A percentile compares a stretch with the other conserved stretches of the same genome.
Evolutionary conservation across 805 yeast genomes (phyloP).

Genomic region (Saccharomycopsis fermentans): DNA sequence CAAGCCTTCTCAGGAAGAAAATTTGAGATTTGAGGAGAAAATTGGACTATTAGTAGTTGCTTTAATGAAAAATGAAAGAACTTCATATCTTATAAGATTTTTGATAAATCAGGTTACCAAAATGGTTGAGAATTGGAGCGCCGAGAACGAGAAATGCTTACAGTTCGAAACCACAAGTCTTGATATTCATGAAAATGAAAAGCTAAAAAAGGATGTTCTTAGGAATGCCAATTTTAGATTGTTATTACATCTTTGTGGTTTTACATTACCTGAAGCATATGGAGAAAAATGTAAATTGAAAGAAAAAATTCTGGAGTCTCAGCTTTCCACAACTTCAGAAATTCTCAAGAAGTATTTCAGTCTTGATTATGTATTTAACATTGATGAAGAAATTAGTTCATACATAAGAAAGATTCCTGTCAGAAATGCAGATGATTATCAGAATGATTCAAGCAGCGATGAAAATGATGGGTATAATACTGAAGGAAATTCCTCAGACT

Average conservation of each 20-base stretch:
- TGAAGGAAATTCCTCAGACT: conserved; percentile 2
- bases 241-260: conserved; percentile 37
- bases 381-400: neutral
- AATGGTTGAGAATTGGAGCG: neutral
- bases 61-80: conserved; percentile 1
- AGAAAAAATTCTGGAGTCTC: neutral
- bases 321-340: neutral
- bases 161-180: neutral
- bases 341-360: neutral
- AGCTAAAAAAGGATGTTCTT: conserved; percentile 25
- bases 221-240: conserved; percentile 41
- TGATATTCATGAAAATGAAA: conserved; percentile 17
- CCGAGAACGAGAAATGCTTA: neutral
- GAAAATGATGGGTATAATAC: conserved; percentile 26
- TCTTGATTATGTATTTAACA: neutral
- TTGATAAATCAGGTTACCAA: neutral
- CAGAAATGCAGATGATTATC: neutral
- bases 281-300: conserved; percentile 34
- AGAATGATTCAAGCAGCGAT: conserved; percentile 15
- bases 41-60: conserved; percentile 30
- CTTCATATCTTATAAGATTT: neutral
- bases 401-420: neutral
- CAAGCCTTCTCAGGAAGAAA: conserved; percentile 5
- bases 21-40: conserved; percentile 21
- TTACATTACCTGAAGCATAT: conserved; percentile 31